Evolutionary conservation across 306 rosid species (phyloP), one percentile per base, ranked within the genome.

Genomic region (Pueraria montana): DNA sequence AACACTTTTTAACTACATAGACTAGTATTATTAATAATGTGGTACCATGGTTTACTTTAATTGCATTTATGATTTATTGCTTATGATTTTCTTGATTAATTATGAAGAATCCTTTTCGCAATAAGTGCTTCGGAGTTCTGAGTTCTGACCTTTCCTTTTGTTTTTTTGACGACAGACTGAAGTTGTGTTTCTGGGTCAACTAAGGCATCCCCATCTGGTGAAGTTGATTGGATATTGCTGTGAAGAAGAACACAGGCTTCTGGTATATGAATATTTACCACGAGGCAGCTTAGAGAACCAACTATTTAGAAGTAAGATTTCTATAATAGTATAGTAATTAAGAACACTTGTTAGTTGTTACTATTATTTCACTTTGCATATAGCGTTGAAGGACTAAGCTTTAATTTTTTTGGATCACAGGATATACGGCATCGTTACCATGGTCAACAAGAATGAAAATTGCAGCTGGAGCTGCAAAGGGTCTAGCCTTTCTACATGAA

Each of bases 381-480:
- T 66, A 26, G 21, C 5, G n/a, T 30, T 56, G 56, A 64, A 58
- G 13, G 8, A 73, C 80, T 76, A 46, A 85, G 27, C 21, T 48
- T 38, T 0, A 8, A 2, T 50, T 46, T 46, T 20, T 77, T 40
- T 74, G 59, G 45, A 74, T 45, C 77, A 11, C 82, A 96, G 99
- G 97, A 77, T 92, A 84, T 71, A 85, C 98, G 0, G 91, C 78
- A 6, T 89, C 98, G 6, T 68, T 96, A 4, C 94, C 97, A 55
- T 96, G 99, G 99, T 93, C 98, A 50, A 82, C 96, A 32, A 91
- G 99, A 84, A 96, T 96, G 98, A 96, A 96, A 82, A 96, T 96
- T 43, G 99, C 98, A 16, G 87, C 89, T 4, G 99, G 97, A 80
- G 99, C 99, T 49, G 99, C 99, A 18, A 91, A 94, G 78, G 99